phyloP scores from a whole-genome alignment of 768 basidiomycete genomes.

The Rhizopogon vulgaris region DNA sequence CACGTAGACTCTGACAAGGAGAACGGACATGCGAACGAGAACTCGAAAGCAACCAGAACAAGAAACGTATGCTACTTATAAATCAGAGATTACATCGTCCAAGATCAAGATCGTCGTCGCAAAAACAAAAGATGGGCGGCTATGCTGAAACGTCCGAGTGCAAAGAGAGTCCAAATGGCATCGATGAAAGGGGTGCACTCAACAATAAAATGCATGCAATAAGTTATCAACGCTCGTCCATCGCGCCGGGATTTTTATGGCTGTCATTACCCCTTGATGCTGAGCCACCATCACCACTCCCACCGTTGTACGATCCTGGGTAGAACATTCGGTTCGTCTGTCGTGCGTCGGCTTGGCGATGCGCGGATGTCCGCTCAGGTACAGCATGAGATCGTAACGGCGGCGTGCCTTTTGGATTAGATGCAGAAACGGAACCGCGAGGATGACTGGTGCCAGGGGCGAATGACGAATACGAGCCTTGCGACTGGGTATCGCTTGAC shows the following conservation, averaged over 20 bases:
- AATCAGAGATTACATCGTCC: slow-evolving; percentile 24
- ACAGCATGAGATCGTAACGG: slow-evolving; percentile 11
- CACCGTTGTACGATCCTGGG: slow-evolving; percentile 13
- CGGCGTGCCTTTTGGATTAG: slow-evolving; percentile 16
- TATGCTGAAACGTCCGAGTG: slow-evolving; percentile 3
- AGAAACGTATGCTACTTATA: slow-evolving; percentile 20
- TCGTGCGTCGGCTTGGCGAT: slow-evolving; percentile 18
- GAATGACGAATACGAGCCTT: slow-evolving; percentile 12
- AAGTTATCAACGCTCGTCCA: slow-evolving; percentile 8
- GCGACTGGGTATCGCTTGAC: slow-evolving; percentile 2
- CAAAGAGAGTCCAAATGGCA: background rate
- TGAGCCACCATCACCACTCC: slow-evolving; percentile 8
- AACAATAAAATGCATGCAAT: background rate
- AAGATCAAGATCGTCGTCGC: slow-evolving; percentile 7
- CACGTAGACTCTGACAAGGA: slow-evolving; percentile 1
- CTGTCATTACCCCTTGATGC: slow-evolving; percentile 15
- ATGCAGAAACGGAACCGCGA: slow-evolving; percentile 12
- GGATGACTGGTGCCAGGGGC: slow-evolving; percentile 11
- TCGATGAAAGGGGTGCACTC: background rate
- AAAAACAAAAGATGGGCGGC: slow-evolving; percentile 1
- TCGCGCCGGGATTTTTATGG: slow-evolving; percentile 13
- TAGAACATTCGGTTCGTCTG: slow-evolving; percentile 14
- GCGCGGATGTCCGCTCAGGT: slow-evolving; percentile 13
- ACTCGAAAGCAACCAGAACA: slow-evolving; percentile 19
- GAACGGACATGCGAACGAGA: slow-evolving; percentile 8